Conservation (phyloP, 2,329 filamentous ascomycete genomes). For the Trichoderma pleuroti region DNA sequence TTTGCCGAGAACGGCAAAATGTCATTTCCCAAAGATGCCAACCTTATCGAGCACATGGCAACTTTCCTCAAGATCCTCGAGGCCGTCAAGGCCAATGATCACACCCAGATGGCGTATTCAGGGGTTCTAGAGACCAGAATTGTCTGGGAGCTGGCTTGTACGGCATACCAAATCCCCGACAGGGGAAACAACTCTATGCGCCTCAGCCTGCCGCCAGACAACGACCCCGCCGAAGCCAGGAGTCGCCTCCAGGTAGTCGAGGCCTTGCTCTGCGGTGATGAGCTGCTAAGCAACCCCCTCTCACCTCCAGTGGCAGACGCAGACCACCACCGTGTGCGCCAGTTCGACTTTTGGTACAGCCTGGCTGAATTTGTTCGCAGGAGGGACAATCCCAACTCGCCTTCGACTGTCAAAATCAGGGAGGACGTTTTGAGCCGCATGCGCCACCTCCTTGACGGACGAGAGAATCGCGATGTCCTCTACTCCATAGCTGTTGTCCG, state of each 20-base stretch:
- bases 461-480: slow-evolving; percentile 84
- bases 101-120: slow-evolving; percentile 51
- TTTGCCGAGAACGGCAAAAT: slow-evolving; percentile 43
- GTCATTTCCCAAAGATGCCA: slow-evolving; percentile 49
- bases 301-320: slow-evolving; percentile 47
- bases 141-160: slow-evolving; percentile 57
- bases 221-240: slow-evolving; percentile 60
- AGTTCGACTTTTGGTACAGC: slow-evolving; percentile 79
- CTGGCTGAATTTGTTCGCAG: slow-evolving; percentile 63
- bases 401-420: slow-evolving; percentile 47
- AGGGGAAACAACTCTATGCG: slow-evolving; percentile 34
- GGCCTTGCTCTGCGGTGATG: slow-evolving; percentile 69
- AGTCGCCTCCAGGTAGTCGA: slow-evolving; percentile 74
- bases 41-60: slow-evolving; percentile 63
- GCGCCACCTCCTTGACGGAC: slow-evolving; percentile 69
- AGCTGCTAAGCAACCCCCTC: slow-evolving; percentile 57
- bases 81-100: slow-evolving; percentile 47
- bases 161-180: slow-evolving; percentile 42
- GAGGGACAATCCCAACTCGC: slow-evolving; percentile 54
- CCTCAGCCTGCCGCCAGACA: slow-evolving; percentile 46
- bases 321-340: slow-evolving; percentile 54
- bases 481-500: slow-evolving; percentile 83
- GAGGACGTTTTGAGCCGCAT: slow-evolving; percentile 63
- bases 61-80: slow-evolving; percentile 58
- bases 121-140: slow-evolving; percentile 55